Percentiles rank a stretch among this genome's conserved stretches.
phyloP scores from a whole-genome alignment of 371 early-diverging fungal species.

The Rhizopus arrhizus region DNA sequence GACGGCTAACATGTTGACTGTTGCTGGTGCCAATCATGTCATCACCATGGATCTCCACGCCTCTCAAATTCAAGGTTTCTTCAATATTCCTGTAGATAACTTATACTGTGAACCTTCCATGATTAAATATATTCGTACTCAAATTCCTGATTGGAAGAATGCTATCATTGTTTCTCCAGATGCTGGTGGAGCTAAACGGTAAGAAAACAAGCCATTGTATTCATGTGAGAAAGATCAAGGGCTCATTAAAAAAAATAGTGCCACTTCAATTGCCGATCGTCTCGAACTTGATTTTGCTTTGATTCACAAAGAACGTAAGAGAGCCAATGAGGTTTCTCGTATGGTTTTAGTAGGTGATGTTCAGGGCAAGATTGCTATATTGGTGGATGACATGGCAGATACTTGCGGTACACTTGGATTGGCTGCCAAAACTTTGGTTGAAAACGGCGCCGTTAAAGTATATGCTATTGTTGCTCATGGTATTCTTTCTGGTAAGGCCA shows the following conservation, averaged over 20 bases:
- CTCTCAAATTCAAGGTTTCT: slow-evolving; percentile 98
- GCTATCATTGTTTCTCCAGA: slow-evolving; percentile 96
- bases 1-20: slow-evolving; percentile 94
- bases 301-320: slow-evolving; percentile 97
- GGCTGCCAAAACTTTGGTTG: slow-evolving; percentile 89
- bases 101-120: slow-evolving; percentile 92
- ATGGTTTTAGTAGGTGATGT: slow-evolving; percentile 98
- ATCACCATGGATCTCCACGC: slow-evolving; percentile 98
- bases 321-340: slow-evolving; percentile 92
- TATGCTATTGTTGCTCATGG: slow-evolving; percentile 97
- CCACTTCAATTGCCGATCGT: slow-evolving; percentile 94
- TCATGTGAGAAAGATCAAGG: background rate
- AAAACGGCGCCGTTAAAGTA: slow-evolving; percentile 90
- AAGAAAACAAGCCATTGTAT: slow-evolving; percentile 38
- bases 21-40: slow-evolving; percentile 95
- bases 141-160: slow-evolving; percentile 81
- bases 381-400: slow-evolving; percentile 98
- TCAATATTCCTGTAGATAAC: slow-evolving; percentile 97
- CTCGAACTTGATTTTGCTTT: slow-evolving; percentile 96
- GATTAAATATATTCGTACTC: slow-evolving; percentile 86
- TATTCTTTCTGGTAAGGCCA: slow-evolving; percentile 91
- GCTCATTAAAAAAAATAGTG: slow-evolving; percentile 51
- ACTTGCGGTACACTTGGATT: slow-evolving; percentile 94
- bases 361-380: slow-evolving; percentile 82
- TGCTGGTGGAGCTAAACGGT: slow-evolving; percentile 98